Evolutionary conservation across 2,329 filamentous ascomycete species (phyloP).

Genomic region (Dryadomyces sulphureus): DNA sequence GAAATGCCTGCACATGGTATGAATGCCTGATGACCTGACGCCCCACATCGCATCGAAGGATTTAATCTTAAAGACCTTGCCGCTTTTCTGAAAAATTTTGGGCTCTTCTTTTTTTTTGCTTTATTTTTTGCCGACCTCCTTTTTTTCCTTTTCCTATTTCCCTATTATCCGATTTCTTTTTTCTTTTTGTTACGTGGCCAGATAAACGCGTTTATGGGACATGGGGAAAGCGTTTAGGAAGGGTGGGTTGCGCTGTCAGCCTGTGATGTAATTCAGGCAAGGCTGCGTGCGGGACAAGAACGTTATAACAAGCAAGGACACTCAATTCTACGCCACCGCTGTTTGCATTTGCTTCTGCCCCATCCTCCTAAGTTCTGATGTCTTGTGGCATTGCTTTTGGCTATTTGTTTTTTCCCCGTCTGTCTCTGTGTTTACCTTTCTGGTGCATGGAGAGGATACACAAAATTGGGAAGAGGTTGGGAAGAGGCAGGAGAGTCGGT

Average conservation of each 20-base stretch:
- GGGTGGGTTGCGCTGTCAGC: background rate
- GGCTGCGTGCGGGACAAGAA: conserved; percentile 1
- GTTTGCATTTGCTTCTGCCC: background rate
- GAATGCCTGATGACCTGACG: conserved; percentile 13
- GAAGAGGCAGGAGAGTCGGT: background rate
- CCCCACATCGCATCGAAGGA: conserved; percentile 12
- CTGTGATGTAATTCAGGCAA: conserved; percentile 7
- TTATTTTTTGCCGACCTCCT: conserved; percentile 1
- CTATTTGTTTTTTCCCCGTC: background rate
- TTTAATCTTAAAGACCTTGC: conserved; percentile 11
- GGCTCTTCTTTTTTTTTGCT: conserved; percentile 1
- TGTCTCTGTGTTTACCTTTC: background rate
- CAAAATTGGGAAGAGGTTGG: background rate
- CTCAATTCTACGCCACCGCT: background rate
- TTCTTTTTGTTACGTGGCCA: conserved; percentile 4
- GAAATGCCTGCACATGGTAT: conserved; percentile 12
- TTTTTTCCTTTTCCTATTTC: background rate
- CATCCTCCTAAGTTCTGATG: background rate
- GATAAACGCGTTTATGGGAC: conserved; percentile 5
- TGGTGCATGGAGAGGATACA: conserved; percentile 3
- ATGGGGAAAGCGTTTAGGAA: conserved; percentile 3
- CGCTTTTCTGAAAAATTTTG: conserved; percentile 1
- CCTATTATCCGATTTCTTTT: background rate
- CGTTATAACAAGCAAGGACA: conserved; percentile 2
- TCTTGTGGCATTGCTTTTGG: background rate